phyloP scores from a whole-genome alignment of 495 filamentous ascomycete genomes.

The Tuber aestivum region DNA sequence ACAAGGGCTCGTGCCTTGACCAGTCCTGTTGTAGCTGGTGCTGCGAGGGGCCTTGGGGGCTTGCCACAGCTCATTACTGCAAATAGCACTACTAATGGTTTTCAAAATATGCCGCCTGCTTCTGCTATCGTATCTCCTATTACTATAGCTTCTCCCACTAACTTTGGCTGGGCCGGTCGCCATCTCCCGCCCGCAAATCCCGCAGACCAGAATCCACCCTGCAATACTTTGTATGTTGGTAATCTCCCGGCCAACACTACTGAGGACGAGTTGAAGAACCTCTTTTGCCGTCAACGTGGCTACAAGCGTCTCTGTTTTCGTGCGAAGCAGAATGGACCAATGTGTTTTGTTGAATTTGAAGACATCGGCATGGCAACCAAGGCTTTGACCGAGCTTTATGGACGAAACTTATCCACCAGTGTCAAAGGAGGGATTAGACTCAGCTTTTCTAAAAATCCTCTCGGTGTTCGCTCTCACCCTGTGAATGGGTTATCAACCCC shows the following conservation, averaged over 20 bases:
- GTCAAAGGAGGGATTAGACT: constrained; percentile 95
- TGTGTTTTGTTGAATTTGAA: constrained; percentile 99
- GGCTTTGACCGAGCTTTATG: constrained; percentile 85
- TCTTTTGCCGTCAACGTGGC: constrained; percentile 90
- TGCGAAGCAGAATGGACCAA: constrained; percentile 96
- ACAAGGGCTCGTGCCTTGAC: constrained; percentile 29
- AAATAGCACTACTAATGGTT: constrained; percentile 23
- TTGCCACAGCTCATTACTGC: constrained; percentile 38
- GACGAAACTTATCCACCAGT: constrained; percentile 80
- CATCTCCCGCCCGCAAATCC: constrained; percentile 64
- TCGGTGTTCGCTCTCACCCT: constrained; percentile 64
- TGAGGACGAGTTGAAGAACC: constrained; percentile 89
- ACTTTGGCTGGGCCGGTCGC: constrained; percentile 52
- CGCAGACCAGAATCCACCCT: constrained; percentile 94
- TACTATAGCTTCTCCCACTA: constrained; percentile 43
- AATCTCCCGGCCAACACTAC: constrained; percentile 92
- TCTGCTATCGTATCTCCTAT: background rate
- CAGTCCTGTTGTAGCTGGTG: constrained; percentile 18
- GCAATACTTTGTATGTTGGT: constrained; percentile 96
- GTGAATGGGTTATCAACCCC: background rate
- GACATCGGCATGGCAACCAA: constrained; percentile 91
- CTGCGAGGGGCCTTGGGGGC: constrained; percentile 21
- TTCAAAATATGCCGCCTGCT: constrained; percentile 8
- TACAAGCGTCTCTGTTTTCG: constrained; percentile 95
- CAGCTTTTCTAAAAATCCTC: constrained; percentile 95